phyloP scores from a whole-genome alignment of 2,329 filamentous ascomycete genomes.

The Penicillium sclerotigenum region DNA sequence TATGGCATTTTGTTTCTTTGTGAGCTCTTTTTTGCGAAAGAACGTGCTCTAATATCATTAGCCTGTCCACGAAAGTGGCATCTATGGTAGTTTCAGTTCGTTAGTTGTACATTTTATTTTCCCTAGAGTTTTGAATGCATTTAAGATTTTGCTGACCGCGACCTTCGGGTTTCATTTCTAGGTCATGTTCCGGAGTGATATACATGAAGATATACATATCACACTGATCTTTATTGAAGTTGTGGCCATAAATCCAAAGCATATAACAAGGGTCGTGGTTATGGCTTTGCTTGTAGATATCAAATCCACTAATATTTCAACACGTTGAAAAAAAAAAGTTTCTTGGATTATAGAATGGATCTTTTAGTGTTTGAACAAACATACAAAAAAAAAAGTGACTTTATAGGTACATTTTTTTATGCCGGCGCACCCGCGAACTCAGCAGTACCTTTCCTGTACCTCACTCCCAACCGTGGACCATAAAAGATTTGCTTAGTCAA shows the following conservation, averaged over 20 bases:
- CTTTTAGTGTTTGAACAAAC: too few species aligned
- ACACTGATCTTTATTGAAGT: background rate
- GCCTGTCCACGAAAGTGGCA: background rate
- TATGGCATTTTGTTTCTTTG: background rate
- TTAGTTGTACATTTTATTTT: conserved; percentile 9
- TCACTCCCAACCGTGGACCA: background rate
- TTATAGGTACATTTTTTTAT: background rate
- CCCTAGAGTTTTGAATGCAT: conserved; percentile 14
- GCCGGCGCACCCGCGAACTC: background rate
- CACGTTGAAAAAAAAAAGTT: too few species aligned
- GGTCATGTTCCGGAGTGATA: background rate
- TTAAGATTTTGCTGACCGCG: background rate
- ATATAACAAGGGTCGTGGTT: background rate
- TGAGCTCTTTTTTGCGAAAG: background rate
- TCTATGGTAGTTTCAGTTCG: conserved; percentile 1
- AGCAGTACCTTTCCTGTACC: conserved; percentile 8
- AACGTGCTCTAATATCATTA: conserved; percentile 4
- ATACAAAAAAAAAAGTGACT: background rate
- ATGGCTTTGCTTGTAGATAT: background rate
- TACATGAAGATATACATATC: background rate
- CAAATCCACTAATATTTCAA: background rate
- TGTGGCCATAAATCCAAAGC: background rate
- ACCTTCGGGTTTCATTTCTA: background rate
- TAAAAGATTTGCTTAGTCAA: conserved; percentile 25
- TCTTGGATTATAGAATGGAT: too few species aligned